Evolutionary conservation across 2,329 filamentous ascomycete species (phyloP).

Genomic region (Penicillium sclerotigenum): DNA sequence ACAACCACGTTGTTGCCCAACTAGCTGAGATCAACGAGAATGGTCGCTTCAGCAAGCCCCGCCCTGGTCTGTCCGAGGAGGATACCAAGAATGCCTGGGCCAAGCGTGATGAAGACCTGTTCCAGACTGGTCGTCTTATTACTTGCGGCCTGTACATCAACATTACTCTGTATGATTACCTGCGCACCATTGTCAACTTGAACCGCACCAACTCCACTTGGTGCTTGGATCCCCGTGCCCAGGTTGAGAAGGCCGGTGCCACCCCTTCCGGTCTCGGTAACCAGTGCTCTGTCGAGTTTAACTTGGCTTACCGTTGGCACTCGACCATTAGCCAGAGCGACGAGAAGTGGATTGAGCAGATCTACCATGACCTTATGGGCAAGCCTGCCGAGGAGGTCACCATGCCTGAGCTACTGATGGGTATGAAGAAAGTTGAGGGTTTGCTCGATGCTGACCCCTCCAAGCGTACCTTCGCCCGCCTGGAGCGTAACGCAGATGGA

Average conservation of each 20-base stretch:
- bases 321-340: slow-evolving; percentile 72
- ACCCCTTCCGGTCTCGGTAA: slow-evolving; percentile 74
- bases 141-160: slow-evolving; percentile 75
- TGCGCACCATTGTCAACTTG: slow-evolving; percentile 72
- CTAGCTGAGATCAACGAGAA: slow-evolving; percentile 83
- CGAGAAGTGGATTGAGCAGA: slow-evolving; percentile 73
- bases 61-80: slow-evolving; percentile 49
- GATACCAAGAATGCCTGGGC: slow-evolving; percentile 53
- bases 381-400: slow-evolving; percentile 57
- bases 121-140: slow-evolving; percentile 72
- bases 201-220: slow-evolving; percentile 72
- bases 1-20: slow-evolving; percentile 79
- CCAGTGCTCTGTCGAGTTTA: slow-evolving; percentile 83
- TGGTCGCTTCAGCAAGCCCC: slow-evolving; percentile 69
- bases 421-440: slow-evolving; percentile 61
- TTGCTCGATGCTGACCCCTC: slow-evolving; percentile 63
- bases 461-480: slow-evolving; percentile 64
- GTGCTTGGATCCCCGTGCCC: slow-evolving; percentile 73
- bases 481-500: slow-evolving; percentile 64
- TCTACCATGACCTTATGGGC: slow-evolving; percentile 62
- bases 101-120: slow-evolving; percentile 73
- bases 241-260: slow-evolving; percentile 59
- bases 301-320: slow-evolving; percentile 84
- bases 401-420: slow-evolving; percentile 59
- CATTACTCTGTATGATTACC: slow-evolving; percentile 73